These are phyloP conservation scores for Penicillium ucsense DNA, from an alignment of 495 filamentous ascomycete genomes.

Conservation along the genomic window DNA sequence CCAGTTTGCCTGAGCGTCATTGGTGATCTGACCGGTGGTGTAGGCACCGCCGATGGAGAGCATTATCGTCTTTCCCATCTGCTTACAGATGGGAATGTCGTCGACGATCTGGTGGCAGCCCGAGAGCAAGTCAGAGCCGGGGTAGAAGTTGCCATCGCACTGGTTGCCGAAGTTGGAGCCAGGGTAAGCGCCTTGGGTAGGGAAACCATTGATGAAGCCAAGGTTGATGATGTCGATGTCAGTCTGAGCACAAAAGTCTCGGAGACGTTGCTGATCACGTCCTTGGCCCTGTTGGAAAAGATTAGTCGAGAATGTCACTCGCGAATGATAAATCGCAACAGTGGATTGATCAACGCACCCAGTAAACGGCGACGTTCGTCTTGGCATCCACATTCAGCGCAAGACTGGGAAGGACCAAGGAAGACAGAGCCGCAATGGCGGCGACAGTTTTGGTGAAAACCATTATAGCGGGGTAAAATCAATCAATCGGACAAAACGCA, in stretches of 20 bases:
- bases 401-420: conserved; percentile 21
- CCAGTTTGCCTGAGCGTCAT: conserved; percentile 22
- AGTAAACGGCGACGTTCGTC: conserved; percentile 59
- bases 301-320: neutral
- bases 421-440: conserved; percentile 20
- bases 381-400: conserved; percentile 40
- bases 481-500: neutral
- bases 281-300: conserved; percentile 41
- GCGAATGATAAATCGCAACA: neutral
- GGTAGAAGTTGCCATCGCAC: conserved; percentile 44
- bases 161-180: conserved; percentile 59
- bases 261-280: conserved; percentile 33
- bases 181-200: conserved; percentile 45
- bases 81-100: conserved; percentile 59
- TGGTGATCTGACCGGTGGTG: conserved; percentile 27
- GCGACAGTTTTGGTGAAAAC: conserved; percentile 16
- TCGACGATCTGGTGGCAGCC: conserved; percentile 43
- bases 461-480: conserved; percentile 25
- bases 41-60: conserved; percentile 54
- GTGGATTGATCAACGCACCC: conserved; percentile 28
- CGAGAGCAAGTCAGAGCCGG: conserved; percentile 26
- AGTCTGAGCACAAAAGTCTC: conserved; percentile 47
- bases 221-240: conserved; percentile 58
- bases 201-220: conserved; percentile 57
- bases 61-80: conserved; percentile 54